Evolutionary conservation across 768 basidiomycete species (phyloP).

Genomic region (Boletus vinaceobasis): DNA sequence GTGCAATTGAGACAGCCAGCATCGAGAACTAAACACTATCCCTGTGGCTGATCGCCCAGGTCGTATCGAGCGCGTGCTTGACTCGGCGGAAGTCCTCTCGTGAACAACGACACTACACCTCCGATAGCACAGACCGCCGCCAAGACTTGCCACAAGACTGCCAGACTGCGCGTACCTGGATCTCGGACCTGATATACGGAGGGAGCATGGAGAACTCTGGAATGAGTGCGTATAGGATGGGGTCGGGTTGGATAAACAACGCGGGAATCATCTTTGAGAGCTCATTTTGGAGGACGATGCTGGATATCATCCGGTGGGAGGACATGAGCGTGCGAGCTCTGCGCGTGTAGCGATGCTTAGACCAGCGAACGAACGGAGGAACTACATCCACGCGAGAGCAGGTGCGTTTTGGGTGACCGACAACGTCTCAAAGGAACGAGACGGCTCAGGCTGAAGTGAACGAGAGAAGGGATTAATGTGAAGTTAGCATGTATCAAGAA

Average conservation of each 20-base stretch:
- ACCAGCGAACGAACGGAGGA: slow-evolving; percentile 30
- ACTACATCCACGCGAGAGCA: slow-evolving; percentile 37
- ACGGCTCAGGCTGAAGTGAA: no score
- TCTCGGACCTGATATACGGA: slow-evolving; percentile 27
- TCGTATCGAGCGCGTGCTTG: slow-evolving; percentile 6
- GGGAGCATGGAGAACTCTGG: slow-evolving; percentile 35
- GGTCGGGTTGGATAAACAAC: slow-evolving; percentile 34
- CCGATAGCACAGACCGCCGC: slow-evolving; percentile 32
- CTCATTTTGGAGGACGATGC: no score
- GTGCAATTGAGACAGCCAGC: background rate
- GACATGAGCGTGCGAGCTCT: no score
- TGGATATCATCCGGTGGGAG: no score
- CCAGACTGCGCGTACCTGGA: slow-evolving; percentile 37
- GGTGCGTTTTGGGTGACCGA: no score
- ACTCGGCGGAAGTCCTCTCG: slow-evolving; percentile 12
- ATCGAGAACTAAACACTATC: background rate
- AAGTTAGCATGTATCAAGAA: no score
- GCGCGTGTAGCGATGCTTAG: slow-evolving; percentile 6
- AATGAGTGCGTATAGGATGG: slow-evolving; percentile 39
- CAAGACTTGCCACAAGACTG: slow-evolving; percentile 42
- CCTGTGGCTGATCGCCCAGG: slow-evolving; percentile 2
- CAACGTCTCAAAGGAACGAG: no score
- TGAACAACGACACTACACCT: slow-evolving; percentile 12
- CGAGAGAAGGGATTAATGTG: no score
- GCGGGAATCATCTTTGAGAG: slow-evolving; percentile 34